Evolutionary conservation across 495 filamentous ascomycete genomes (phyloP).

Genomic region (Monascus purpureus): DNA sequence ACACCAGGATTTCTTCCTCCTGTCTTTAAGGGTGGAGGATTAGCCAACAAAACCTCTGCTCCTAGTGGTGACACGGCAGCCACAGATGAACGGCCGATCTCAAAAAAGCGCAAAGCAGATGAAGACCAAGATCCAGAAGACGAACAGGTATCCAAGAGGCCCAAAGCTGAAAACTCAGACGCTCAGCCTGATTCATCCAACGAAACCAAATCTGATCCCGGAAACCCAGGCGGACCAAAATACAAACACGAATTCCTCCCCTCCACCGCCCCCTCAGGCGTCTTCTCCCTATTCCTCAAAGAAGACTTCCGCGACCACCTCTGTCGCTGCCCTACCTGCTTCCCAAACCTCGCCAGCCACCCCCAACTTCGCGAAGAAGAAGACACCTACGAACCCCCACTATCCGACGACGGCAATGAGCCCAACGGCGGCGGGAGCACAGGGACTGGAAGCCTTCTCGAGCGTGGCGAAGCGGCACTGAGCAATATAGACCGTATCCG

Average conservation of each 20-base stretch:
- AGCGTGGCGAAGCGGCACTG: slow-evolving; percentile 80
- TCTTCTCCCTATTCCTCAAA: slow-evolving; percentile 70
- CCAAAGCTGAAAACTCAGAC: slow-evolving; percentile 31
- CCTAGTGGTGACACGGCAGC: background rate
- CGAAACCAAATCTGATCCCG: slow-evolving; percentile 5
- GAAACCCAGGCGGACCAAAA: slow-evolving; percentile 20
- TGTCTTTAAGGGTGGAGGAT: slow-evolving; percentile 32
- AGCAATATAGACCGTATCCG: slow-evolving; percentile 80
- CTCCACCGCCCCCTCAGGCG: slow-evolving; percentile 26
- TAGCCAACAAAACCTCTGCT: slow-evolving; percentile 5
- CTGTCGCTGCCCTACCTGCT: slow-evolving; percentile 72
- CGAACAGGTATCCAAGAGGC: slow-evolving; percentile 40
- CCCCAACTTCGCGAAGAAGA: slow-evolving; percentile 84
- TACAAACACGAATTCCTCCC: slow-evolving; percentile 35
- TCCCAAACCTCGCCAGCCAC: slow-evolving; percentile 52
- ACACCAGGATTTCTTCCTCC: slow-evolving; percentile 67
- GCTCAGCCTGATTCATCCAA: slow-evolving; percentile 10
- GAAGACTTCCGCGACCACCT: slow-evolving; percentile 57
- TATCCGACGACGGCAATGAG: slow-evolving; percentile 44
- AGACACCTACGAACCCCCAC: slow-evolving; percentile 77
- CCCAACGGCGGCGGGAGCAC: slow-evolving; percentile 35
- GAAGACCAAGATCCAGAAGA: slow-evolving; percentile 37
- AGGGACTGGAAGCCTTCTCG: slow-evolving; percentile 61
- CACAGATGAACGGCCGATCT: slow-evolving; percentile 6
- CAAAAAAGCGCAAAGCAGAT: slow-evolving; percentile 68